Evolutionary conservation across 2,329 filamentous ascomycete species (phyloP).

Genomic region (Aurifilum marmelostoma): DNA sequence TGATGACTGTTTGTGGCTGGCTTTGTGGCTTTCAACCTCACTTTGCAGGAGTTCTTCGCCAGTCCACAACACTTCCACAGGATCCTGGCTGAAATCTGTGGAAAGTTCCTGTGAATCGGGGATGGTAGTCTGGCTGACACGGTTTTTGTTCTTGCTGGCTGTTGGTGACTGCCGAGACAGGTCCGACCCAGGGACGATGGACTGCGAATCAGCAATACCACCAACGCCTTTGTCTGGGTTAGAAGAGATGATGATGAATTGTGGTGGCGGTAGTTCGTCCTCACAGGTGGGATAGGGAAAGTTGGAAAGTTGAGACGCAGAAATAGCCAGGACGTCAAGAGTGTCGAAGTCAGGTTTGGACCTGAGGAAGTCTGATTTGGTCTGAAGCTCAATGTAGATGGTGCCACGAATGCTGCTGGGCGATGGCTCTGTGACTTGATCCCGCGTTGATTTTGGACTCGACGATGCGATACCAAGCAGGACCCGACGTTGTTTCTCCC

Average conservation of each 20-base stretch:
- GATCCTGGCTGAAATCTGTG: constrained; percentile 17
- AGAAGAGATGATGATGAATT: constrained; percentile 25
- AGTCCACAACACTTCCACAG: constrained; percentile 31
- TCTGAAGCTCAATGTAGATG: constrained; percentile 26
- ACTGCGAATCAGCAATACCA: constrained; percentile 20
- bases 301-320: constrained; percentile 27
- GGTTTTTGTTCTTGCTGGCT: constrained; percentile 18
- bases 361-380: constrained; percentile 27
- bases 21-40: constrained; percentile 1
- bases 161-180: neutral
- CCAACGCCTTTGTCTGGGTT: constrained; percentile 30
- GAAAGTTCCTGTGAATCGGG: constrained; percentile 48
- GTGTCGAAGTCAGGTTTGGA: constrained; percentile 31
- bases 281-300: constrained; percentile 10
- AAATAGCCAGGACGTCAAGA: constrained; percentile 30
- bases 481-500: constrained; percentile 28
- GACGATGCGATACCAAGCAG: constrained; percentile 11
- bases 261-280: constrained; percentile 24
- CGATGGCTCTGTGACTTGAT: neutral
- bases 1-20: constrained; percentile 15
- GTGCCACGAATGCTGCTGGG: no score
- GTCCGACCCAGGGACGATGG: neutral
- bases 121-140: constrained; percentile 43
- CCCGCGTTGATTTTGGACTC: neutral
- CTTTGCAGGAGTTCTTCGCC: constrained; percentile 32